Evolutionary conservation across 768 basidiomycete genomes (phyloP).

Genomic region (Amanita subjunquillea): DNA sequence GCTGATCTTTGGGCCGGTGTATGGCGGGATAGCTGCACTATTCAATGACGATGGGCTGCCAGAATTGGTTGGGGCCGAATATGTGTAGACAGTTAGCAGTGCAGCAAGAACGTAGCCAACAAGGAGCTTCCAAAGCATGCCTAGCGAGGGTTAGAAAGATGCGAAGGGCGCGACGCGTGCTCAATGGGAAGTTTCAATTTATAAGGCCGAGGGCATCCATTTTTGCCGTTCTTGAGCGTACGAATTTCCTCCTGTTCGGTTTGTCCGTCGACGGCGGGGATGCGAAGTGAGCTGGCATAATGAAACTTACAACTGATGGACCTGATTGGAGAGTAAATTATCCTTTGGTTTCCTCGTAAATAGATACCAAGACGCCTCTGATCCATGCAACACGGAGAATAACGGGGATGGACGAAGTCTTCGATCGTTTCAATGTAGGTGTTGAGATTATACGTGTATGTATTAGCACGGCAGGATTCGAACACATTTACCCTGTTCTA

Average conservation of each 20-base stretch:
- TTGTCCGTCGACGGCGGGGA: neutral
- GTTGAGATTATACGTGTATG: neutral
- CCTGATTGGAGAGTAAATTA: neutral
- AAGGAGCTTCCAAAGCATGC: neutral
- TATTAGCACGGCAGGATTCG: conserved; percentile 37
- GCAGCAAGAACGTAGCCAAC: neutral
- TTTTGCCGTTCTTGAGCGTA: too few relatives aligned
- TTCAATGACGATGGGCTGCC: too few relatives aligned
- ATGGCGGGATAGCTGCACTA: neutral
- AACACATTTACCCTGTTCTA: conserved; percentile 43
- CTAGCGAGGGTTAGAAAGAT: neutral
- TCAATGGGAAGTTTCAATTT: neutral
- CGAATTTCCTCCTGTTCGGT: too few relatives aligned
- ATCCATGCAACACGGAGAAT: neutral
- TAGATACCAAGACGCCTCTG: neutral
- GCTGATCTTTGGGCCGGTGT: conserved; percentile 19
- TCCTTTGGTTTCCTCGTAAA: neutral
- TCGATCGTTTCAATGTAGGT: neutral
- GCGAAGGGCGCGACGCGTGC: neutral
- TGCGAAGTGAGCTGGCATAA: neutral
- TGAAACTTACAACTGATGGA: neutral
- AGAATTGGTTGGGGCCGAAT: neutral
- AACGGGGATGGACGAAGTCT: neutral
- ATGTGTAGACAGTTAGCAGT: neutral
- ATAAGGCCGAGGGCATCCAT: neutral